phyloP scores from a whole-genome alignment of 768 basidiomycete species.

The Scleroderma citrinum region DNA sequence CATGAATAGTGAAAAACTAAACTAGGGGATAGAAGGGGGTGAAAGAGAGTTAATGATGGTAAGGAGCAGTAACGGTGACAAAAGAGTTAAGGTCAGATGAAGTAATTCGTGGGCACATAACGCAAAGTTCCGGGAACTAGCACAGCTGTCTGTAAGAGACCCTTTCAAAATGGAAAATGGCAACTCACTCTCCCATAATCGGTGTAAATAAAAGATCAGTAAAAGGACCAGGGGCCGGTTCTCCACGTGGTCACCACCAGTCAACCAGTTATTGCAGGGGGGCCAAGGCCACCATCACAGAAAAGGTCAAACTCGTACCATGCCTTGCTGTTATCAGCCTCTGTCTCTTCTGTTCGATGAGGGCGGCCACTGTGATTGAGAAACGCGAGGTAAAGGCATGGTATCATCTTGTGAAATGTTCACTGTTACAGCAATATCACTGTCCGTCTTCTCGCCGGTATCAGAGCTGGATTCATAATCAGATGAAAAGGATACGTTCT shows the following conservation, averaged over 20 bases:
- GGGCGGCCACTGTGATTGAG: too few species aligned
- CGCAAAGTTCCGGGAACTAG: slow-evolving; percentile 66
- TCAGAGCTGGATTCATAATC: slow-evolving; percentile 14
- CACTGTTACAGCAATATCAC: neutral
- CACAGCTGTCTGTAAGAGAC: neutral
- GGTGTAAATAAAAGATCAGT: slow-evolving; percentile 75
- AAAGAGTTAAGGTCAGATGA: slow-evolving; percentile 53
- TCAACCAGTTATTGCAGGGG: slow-evolving; percentile 77
- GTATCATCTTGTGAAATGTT: slow-evolving; percentile 3
- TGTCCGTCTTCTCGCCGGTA: slow-evolving; percentile 14
- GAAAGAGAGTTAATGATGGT: slow-evolving; percentile 47
- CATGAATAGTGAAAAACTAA: slow-evolving; percentile 72
- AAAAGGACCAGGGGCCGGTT: slow-evolving; percentile 62
- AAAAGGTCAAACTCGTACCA: slow-evolving; percentile 74
- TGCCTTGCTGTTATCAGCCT: slow-evolving; percentile 14
- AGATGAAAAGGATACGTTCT: slow-evolving; percentile 10
- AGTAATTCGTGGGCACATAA: slow-evolving; percentile 55
- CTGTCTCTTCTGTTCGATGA: slow-evolving; percentile 8
- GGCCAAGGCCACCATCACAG: slow-evolving; percentile 64
- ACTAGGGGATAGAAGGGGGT: slow-evolving; percentile 67
- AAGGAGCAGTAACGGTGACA: slow-evolving; percentile 65
- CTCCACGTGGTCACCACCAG: slow-evolving; percentile 73
- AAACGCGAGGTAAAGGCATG: neutral
- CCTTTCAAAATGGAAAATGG: neutral
- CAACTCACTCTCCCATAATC: slow-evolving; percentile 67